Percentiles rank a stretch among this genome's conserved stretches.
Conservation (phyloP, 768 basidiomycete species). For the Lactifluus rugatus region DNA sequence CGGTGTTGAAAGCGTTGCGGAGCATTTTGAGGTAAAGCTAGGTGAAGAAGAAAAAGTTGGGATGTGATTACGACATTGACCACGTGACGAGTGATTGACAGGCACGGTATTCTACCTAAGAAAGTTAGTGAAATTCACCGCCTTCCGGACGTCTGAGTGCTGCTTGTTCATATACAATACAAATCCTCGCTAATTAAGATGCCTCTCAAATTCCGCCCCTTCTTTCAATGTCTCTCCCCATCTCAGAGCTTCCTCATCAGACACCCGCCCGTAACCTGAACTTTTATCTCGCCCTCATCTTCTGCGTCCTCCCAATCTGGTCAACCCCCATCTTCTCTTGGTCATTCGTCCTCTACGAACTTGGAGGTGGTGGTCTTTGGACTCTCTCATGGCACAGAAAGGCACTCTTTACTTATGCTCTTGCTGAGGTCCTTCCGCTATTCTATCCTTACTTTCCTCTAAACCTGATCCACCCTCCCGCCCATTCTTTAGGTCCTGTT, state of each 20-base stretch:
- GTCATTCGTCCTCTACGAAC: slow-evolving; percentile 43
- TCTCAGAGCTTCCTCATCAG: slow-evolving; percentile 27
- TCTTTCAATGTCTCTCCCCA: slow-evolving; percentile 12
- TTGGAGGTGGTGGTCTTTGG: slow-evolving; percentile 36
- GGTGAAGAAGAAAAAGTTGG: background rate
- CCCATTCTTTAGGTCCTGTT: slow-evolving; percentile 45
- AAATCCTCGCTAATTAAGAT: background rate
- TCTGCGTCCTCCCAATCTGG: slow-evolving; percentile 55
- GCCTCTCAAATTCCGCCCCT: background rate
- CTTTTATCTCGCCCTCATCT: slow-evolving; percentile 51
- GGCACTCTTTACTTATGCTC: slow-evolving; percentile 38
- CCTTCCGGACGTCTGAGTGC: no score
- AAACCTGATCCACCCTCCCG: background rate
- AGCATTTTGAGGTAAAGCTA: slow-evolving; percentile 24
- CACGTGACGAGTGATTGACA: slow-evolving; percentile 44
- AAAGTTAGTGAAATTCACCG: no score
- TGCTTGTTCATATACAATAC: background rate
- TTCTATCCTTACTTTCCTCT: background rate
- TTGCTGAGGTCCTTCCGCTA: slow-evolving; percentile 42
- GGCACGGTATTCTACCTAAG: no score
- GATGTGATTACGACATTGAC: slow-evolving; percentile 19
- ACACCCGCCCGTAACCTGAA: slow-evolving; percentile 34
- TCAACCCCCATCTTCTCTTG: slow-evolving; percentile 54
- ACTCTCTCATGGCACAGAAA: slow-evolving; percentile 32
- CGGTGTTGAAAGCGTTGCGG: slow-evolving; percentile 47